Base-by-base conservation (phyloP, 345 rosid genomes). In the Euphorbia tirucalli region DNA sequence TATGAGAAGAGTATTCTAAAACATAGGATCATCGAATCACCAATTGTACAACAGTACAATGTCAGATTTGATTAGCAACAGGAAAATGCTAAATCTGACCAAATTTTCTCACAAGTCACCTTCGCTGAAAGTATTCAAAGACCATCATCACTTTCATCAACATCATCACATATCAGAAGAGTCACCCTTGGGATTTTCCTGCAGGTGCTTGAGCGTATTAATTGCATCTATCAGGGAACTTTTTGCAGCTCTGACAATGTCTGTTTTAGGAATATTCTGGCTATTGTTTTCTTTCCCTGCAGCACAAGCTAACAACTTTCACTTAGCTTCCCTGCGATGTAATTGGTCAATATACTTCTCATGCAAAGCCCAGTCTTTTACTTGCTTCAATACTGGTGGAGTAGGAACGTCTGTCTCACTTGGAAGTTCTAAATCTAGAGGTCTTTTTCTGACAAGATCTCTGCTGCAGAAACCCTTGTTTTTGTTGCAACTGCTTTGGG, bases 341-440 rank as follows among this genome's bases (percentile, higher is more conserved):
- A 90, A 82, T 56, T 82, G 90, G 72, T 92, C 93, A 9, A 89
- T 88, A 70, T 90, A 89, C 78, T 83, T 89, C 81, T 94, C 96
- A 81, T 92, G 96, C 77, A 90, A 82, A 18, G 85, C 88, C 66
- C 68, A 84, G 82, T 88, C 88, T 70, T 88, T 85, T 0, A 89
- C 85, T 77, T 52, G 91, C 68, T 90, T 90, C 75, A 89, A 61
- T 6, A 88, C 92, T 18, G 86, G 88, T 5, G 97, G 93, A 35
- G 90, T 92, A 32, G 78, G 71, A 54, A 87, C 72, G 64, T 65
- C 75, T 5, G 54, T 64, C 52, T 32, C 69, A 37, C 69, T 27
- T 61, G n/a, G 83, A 80, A 72, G 71, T 73, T 27, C 74, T 74
- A 30, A 82, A 82, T 71, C 85, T 84, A 55, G 88, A 77, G 16